Evolutionary conservation across 495 filamentous ascomycete genomes (phyloP), one percentile per base, ranked within the genome.

Genomic region (Annulohypoxylon stygium): DNA sequence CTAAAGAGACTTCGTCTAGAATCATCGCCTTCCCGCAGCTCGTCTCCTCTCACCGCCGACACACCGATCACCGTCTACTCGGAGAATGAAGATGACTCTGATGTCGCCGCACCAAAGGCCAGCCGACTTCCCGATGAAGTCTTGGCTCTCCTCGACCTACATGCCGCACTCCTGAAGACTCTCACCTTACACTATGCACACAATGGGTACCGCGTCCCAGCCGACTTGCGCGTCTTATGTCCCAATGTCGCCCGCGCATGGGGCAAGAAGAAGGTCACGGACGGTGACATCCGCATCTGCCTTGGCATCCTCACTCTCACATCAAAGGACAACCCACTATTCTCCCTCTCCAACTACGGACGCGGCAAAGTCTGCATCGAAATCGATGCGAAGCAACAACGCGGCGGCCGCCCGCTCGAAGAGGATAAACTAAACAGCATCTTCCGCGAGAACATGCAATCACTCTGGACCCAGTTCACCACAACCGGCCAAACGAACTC

Each of bases 301-400:
- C 71, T 92, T 12, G 88, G 88, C 2, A 74, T 91, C n/a, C 76
- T 88, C 25, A 75, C 79, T 47, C 73, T 68, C 45, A 71, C 55
- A 57, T 64, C 54, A 53, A 61, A 33, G 14, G 67, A 48, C 48
- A 69, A 36, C 59, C 72, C 80, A 8, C 83, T 82, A 7, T 82
- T 90, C 69, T 82, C 76, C 55, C 80, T 93, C 41, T 82, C 85
- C 18, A 88, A 93, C 81, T 91, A 90, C 68, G 89, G 90, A 55
- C 83, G 78, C 71, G 79, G 72, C 69, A 85, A 81, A 79, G 73
- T 80, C 74, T 84, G 77, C 81, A 75, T 86, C 58, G 83, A 86
- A 64, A 78, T 82, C 41, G 62, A 83, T 36, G 34, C 66, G 4
- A 50, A 63, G 11, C 74, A 71, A 50, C 71, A 71, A n/a, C 11